Evolutionary conservation across 169 alveolate genomes (phyloP).

Genomic region (Pseudocohnilembus persalinus): DNA sequence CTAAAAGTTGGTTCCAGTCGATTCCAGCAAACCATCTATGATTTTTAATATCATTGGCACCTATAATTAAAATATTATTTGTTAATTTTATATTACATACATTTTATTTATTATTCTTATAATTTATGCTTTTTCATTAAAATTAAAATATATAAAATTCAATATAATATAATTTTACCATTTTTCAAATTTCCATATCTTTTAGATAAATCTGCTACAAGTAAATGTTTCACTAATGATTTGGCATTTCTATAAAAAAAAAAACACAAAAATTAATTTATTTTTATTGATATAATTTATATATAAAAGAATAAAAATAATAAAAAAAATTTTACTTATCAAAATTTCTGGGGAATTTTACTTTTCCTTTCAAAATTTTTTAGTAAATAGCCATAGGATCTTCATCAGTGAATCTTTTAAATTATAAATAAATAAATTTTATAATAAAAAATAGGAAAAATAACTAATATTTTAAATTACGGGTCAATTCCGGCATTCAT

Average conservation of each 20-base stretch:
- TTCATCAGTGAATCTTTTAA: constrained; percentile 77
- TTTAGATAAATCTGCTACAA: constrained; percentile 68
- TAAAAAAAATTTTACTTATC: constrained; percentile 43
- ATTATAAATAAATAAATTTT: constrained; percentile 58
- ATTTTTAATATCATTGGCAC: constrained; percentile 73
- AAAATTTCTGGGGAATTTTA: constrained; percentile 72
- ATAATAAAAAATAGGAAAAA: neutral
- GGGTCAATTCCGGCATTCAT: constrained; percentile 83
- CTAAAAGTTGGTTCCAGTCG: constrained; percentile 67
- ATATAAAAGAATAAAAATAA: too few species aligned
- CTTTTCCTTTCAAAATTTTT: constrained; percentile 75
- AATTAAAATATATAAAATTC: too few species aligned
- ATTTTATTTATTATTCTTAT: too few species aligned
- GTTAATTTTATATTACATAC: too few species aligned
- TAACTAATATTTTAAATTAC: neutral
- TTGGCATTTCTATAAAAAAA: constrained; percentile 58
- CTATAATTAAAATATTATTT: constrained; percentile 30
- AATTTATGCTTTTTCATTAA: too few species aligned
- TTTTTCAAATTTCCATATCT: constrained; percentile 75
- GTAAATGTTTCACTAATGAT: constrained; percentile 66
- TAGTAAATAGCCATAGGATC: constrained; percentile 84
- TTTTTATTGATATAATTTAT: neutral
- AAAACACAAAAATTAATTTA: neutral
- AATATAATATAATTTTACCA: constrained; percentile 23
- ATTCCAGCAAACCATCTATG: constrained; percentile 74